phyloP scores from a whole-genome alignment of 805 yeast genomes.

The Ogataea minuta region DNA sequence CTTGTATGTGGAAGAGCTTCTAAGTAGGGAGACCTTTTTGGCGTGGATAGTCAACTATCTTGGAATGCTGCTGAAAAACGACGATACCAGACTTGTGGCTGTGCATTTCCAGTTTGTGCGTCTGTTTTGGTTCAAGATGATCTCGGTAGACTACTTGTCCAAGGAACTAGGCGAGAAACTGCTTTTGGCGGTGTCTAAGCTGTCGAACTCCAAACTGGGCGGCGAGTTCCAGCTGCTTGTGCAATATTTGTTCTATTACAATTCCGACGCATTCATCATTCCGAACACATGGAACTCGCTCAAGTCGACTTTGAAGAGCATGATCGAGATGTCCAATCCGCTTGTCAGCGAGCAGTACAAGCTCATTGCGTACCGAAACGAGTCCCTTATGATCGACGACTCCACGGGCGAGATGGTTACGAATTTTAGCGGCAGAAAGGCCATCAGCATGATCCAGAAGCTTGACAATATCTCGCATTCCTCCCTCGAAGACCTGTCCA shows the following conservation, averaged over 20 bases:
- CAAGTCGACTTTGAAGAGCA: slow-evolving; percentile 46
- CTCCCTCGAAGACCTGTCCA: slow-evolving; percentile 19
- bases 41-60: slow-evolving; percentile 61
- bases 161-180: slow-evolving; percentile 65
- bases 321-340: slow-evolving; percentile 34
- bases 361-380: slow-evolving; percentile 64
- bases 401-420: slow-evolving; percentile 14
- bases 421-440: slow-evolving; percentile 16
- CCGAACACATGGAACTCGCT: slow-evolving; percentile 61
- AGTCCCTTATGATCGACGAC: slow-evolving; percentile 60
- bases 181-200: slow-evolving; percentile 31
- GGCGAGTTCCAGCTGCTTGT: slow-evolving; percentile 34
- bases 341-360: slow-evolving; percentile 49
- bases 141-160: slow-evolving; percentile 53
- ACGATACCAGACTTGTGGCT: slow-evolving; percentile 13
- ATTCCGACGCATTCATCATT: slow-evolving; percentile 59
- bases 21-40: slow-evolving; percentile 62
- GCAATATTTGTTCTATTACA: slow-evolving; percentile 44
- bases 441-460: slow-evolving; percentile 22
- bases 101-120: slow-evolving; percentile 50
- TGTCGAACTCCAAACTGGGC: slow-evolving; percentile 23
- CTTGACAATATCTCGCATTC: slow-evolving; percentile 29
- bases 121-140: slow-evolving; percentile 70
- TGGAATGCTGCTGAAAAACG: slow-evolving; percentile 22
- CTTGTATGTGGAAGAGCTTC: slow-evolving; percentile 63